Evolutionary conservation across 129 eudicot species (phyloP).

Genomic region (Flaveria brownii): DNA sequence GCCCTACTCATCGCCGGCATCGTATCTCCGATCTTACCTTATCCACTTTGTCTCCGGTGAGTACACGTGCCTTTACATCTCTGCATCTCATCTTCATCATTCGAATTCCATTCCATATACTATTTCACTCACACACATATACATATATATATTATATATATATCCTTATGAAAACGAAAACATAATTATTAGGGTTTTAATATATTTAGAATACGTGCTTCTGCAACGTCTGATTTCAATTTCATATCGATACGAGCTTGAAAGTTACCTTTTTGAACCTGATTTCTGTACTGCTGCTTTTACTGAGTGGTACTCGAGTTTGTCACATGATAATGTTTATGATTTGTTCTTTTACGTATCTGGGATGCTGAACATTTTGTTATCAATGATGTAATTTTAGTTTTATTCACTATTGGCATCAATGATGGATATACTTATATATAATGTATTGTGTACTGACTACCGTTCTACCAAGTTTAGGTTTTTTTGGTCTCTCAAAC

Average conservation of each 20-base stretch:
- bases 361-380: background rate
- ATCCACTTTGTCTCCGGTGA: constrained; percentile 24
- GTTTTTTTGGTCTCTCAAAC: background rate
- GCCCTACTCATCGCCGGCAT: constrained; percentile 25
- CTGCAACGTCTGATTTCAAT: constrained; percentile 1
- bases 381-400: background rate
- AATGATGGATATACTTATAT: too few species aligned
- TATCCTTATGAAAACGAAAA: background rate
- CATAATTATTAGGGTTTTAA: constrained; percentile 34
- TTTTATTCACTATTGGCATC: background rate
- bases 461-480: background rate
- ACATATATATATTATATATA: background rate
- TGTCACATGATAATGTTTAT: too few species aligned
- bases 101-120: background rate
- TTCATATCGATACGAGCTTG: background rate
- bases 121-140: background rate
- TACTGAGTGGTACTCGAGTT: background rate
- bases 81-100: background rate
- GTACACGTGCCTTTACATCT: background rate
- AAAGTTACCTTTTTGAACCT: background rate
- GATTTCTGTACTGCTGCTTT: too few species aligned
- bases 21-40: constrained; percentile 36
- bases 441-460: background rate
- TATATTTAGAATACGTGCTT: background rate
- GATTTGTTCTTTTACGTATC: too few species aligned